phyloP scores from a whole-genome alignment of 768 basidiomycete species.

The Mrakia blollopis region DNA sequence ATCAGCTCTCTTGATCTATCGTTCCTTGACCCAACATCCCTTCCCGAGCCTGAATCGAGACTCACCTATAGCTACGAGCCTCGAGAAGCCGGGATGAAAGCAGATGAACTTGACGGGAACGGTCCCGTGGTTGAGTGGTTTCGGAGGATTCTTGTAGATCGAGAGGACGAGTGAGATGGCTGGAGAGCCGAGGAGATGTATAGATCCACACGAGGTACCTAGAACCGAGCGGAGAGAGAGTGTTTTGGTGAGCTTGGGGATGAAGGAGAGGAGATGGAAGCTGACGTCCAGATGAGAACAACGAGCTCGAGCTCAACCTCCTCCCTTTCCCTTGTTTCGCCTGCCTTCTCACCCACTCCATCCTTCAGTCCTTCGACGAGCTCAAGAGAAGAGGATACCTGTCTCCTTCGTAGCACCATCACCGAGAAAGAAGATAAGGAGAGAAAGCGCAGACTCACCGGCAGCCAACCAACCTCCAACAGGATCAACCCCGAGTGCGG shows the following conservation, averaged over 20 bases:
- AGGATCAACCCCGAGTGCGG: constrained; percentile 46
- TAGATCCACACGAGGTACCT: constrained; percentile 48
- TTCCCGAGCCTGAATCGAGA: neutral
- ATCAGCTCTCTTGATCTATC: too few relatives aligned
- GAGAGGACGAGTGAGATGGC: constrained; percentile 51
- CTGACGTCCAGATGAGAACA: neutral
- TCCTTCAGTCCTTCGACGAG: neutral
- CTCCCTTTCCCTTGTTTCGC: too few relatives aligned
- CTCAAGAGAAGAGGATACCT: neutral
- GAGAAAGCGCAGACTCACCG: constrained; percentile 27
- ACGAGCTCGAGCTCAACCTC: neutral
- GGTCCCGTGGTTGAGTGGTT: constrained; percentile 46
- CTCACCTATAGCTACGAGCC: constrained; percentile 62
- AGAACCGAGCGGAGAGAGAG: neutral
- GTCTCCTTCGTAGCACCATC: neutral
- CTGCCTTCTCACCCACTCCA: too few relatives aligned
- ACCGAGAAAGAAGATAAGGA: neutral
- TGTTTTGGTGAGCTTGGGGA: neutral
- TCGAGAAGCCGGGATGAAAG: constrained; percentile 56
- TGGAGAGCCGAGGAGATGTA: constrained; percentile 64
- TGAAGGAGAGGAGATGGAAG: neutral
- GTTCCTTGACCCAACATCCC: too few relatives aligned
- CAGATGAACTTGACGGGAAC: constrained; percentile 56
- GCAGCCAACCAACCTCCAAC: constrained; percentile 45
- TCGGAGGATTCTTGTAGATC: constrained; percentile 48